These are phyloP conservation scores for Beauveria asiatica DNA, from an alignment of 2,329 filamentous ascomycete genomes.

Conservation along the genomic window DNA sequence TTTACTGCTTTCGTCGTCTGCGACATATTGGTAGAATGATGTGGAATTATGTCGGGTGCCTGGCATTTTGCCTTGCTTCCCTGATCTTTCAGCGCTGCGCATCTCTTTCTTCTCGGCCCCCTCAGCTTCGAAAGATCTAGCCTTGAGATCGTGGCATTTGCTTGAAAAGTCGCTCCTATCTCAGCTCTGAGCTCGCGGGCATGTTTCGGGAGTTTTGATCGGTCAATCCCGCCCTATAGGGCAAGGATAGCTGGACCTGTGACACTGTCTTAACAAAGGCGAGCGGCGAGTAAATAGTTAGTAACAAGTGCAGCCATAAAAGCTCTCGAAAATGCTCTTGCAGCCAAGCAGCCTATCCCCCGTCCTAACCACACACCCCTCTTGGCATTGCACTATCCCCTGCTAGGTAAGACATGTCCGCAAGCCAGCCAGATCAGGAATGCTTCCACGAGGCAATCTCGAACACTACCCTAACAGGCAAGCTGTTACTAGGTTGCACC, in stretches of 20 bases:
- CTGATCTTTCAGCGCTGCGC: no score
- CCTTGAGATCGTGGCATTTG: no score
- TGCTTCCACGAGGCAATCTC: slow-evolving; percentile 7
- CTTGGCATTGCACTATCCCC: neutral
- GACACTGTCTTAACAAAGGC: neutral
- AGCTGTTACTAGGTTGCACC: neutral
- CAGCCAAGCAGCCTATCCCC: neutral
- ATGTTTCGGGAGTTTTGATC: neutral
- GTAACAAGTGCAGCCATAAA: neutral
- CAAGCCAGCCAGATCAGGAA: slow-evolving; percentile 6
- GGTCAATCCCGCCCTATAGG: neutral
- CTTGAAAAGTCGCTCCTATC: neutral
- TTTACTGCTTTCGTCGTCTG: no score
- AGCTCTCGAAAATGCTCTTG: neutral
- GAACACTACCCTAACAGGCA: slow-evolving; percentile 9
- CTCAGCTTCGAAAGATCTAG: neutral
- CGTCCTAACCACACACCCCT: neutral
- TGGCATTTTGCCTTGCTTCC: no score
- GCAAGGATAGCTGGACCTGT: neutral
- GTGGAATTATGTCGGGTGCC: no score
- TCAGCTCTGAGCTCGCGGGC: neutral
- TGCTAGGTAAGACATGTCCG: neutral
- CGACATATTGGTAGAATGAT: no score
- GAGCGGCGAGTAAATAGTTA: neutral
- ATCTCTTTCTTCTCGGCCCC: neutral